phyloP scores from a whole-genome alignment of 2,329 filamentous ascomycete genomes.

The Penicillium carneum region DNA sequence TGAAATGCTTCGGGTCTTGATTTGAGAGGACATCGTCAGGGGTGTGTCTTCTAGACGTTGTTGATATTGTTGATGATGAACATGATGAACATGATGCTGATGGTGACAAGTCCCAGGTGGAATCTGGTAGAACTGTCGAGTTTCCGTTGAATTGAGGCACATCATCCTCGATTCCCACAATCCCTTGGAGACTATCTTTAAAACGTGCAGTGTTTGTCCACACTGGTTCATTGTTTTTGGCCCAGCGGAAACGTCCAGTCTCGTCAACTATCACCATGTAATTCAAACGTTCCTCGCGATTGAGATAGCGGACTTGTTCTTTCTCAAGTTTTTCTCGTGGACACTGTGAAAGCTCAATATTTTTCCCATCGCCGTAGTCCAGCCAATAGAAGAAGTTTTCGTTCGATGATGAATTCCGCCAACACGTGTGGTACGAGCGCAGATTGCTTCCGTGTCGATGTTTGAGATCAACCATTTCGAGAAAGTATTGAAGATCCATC shows the following conservation, averaged over 20 bases:
- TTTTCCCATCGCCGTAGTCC: slow-evolving; percentile 77
- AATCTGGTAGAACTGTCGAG: slow-evolving; percentile 29
- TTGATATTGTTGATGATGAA: slow-evolving; percentile 33
- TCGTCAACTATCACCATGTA: slow-evolving; percentile 80
- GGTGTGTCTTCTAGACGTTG: slow-evolving; percentile 30
- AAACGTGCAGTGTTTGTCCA: slow-evolving; percentile 73
- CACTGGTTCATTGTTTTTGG: slow-evolving; percentile 78
- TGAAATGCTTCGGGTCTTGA: slow-evolving; percentile 63
- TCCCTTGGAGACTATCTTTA: slow-evolving; percentile 80
- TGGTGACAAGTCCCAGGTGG: background rate
- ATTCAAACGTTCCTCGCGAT: slow-evolving; percentile 77
- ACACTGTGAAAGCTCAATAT: slow-evolving; percentile 73
- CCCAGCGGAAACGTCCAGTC: slow-evolving; percentile 82
- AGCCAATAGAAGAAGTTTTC: slow-evolving; percentile 97
- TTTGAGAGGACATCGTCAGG: slow-evolving; percentile 18
- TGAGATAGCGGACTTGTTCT: slow-evolving; percentile 83
- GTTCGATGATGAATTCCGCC: slow-evolving; percentile 77
- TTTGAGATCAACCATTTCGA: slow-evolving; percentile 84
- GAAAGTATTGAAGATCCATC: slow-evolving; percentile 86
- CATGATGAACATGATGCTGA: background rate
- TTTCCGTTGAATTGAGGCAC: slow-evolving; percentile 62
- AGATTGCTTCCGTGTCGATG: slow-evolving; percentile 88
- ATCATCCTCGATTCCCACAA: slow-evolving; percentile 68
- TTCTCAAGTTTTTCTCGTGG: slow-evolving; percentile 76
- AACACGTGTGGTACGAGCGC: slow-evolving; percentile 80